These are phyloP conservation scores for Exophiala sp. DNA, from an alignment of 2,329 filamentous ascomycete genomes.

Conservation along the genomic window DNA sequence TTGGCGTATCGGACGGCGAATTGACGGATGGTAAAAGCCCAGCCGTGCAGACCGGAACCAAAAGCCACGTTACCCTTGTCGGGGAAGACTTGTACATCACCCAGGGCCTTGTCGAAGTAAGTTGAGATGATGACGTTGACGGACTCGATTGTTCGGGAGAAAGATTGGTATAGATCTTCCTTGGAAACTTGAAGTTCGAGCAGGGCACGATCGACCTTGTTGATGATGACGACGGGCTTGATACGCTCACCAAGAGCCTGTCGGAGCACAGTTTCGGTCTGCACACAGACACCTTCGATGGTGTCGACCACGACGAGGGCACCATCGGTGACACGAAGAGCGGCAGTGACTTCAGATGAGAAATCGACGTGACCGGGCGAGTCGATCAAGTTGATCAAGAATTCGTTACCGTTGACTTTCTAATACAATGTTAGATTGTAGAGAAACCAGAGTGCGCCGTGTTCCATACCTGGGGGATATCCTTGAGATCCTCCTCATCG, in stretches of 20 bases:
- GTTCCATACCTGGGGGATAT: slow-evolving; percentile 64
- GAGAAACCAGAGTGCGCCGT: neutral
- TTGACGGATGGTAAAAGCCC: slow-evolving; percentile 98
- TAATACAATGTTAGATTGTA: slow-evolving; percentile 38
- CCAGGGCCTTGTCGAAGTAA: slow-evolving; percentile 94
- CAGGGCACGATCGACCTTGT: slow-evolving; percentile 99
- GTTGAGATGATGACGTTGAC: slow-evolving; percentile 99
- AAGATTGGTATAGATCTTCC: slow-evolving; percentile 99
- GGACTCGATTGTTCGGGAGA: slow-evolving; percentile 98
- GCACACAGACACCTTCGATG: slow-evolving; percentile 99
- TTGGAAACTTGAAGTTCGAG: slow-evolving; percentile 98
- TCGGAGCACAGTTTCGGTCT: slow-evolving; percentile 98
- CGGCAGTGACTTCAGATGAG: slow-evolving; percentile 98
- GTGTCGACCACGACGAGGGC: slow-evolving; percentile 99
- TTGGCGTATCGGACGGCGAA: slow-evolving; percentile 95
- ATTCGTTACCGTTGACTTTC: slow-evolving; percentile 87
- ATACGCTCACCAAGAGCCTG: slow-evolving; percentile 99
- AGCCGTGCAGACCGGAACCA: slow-evolving; percentile 99
- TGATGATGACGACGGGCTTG: slow-evolving; percentile 99
- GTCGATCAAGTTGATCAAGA: slow-evolving; percentile 99
- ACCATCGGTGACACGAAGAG: slow-evolving; percentile 99
- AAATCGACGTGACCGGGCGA: slow-evolving; percentile 99
- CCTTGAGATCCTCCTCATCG: slow-evolving; percentile 84
- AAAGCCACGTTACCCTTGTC: slow-evolving; percentile 97
- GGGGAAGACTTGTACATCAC: slow-evolving; percentile 98